These are phyloP conservation scores for Puccinia triticina DNA, from an alignment of 1,284 basidiomycete species.

Conservation along the genomic window DNA sequence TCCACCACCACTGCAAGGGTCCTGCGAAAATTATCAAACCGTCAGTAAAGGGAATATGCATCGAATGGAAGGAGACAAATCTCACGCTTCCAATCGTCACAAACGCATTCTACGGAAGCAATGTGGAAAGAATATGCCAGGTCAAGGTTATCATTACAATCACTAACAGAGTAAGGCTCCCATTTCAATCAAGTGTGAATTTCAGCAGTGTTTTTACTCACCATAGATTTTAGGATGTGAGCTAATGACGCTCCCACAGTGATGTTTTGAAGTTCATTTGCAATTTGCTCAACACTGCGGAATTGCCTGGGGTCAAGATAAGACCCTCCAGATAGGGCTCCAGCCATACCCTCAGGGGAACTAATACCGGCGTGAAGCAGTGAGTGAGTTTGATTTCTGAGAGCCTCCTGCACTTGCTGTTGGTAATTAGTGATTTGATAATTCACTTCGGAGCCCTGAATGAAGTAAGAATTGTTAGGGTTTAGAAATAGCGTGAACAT, in stretches of 20 bases:
- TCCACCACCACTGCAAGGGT: conserved; percentile 32
- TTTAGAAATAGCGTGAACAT: background rate
- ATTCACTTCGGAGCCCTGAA: conserved; percentile 28
- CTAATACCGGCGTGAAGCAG: conserved; percentile 32
- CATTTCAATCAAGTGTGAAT: background rate
- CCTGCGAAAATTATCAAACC: background rate
- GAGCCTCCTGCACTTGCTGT: conserved; percentile 22
- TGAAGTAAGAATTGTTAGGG: background rate
- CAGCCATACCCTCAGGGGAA: conserved; percentile 18
- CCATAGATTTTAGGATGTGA: conserved; percentile 38
- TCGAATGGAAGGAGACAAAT: background rate
- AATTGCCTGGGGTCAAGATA: conserved; percentile 15
- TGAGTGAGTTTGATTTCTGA: conserved; percentile 15
- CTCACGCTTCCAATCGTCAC: conserved; percentile 50
- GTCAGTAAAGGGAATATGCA: background rate
- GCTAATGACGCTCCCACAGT: conserved; percentile 24
- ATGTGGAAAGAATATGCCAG: background rate
- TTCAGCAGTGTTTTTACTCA: background rate
- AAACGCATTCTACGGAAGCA: conserved; percentile 35
- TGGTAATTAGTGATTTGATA: conserved; percentile 32
- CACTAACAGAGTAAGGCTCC: too few species aligned
- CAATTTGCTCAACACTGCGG: conserved; percentile 27
- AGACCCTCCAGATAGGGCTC: conserved; percentile 21
- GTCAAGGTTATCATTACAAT: background rate
- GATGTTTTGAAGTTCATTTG: conserved; percentile 20